These are phyloP conservation scores for Lactarius pseudohatsudake DNA, from an alignment of 768 basidiomycete species.

Conservation along the genomic window DNA sequence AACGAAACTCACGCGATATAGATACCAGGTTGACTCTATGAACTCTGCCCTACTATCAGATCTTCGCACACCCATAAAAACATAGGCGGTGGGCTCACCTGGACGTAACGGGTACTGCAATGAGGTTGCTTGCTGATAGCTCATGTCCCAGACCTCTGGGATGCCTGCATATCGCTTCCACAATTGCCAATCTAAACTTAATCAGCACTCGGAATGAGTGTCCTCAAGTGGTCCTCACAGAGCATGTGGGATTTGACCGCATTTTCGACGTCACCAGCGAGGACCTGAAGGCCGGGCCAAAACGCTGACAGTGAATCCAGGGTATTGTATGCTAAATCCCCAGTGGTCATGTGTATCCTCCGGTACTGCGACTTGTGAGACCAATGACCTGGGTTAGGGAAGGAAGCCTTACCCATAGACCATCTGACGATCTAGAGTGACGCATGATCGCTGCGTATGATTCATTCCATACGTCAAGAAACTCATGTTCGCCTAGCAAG, in stretches of 20 bases:
- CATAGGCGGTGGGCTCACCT: constrained; percentile 35
- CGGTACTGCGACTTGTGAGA: constrained; percentile 60
- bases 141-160: constrained; percentile 91
- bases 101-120: constrained; percentile 80
- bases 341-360: constrained; percentile 63
- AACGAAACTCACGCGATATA: constrained; percentile 66
- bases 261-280: constrained; percentile 81
- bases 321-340: constrained; percentile 71
- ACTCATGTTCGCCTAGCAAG: constrained; percentile 39
- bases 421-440: constrained; percentile 76
- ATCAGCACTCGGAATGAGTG: constrained; percentile 7
- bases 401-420: constrained; percentile 70
- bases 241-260: constrained; percentile 91
- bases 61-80: not conserved
- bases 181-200: constrained; percentile 76
- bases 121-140: constrained; percentile 66
- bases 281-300: constrained; percentile 93
- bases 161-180: constrained; percentile 87
- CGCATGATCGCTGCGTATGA: constrained; percentile 58
- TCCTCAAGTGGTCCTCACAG: constrained; percentile 49
- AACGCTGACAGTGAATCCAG: constrained; percentile 96
- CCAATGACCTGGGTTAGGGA: constrained; percentile 3
- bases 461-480: constrained; percentile 42
- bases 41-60: constrained; percentile 56
- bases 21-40: constrained; percentile 94